Conservation (phyloP, 176 grass and related monocot genomes). For the Rhipidocladum racemiflorum region DNA sequence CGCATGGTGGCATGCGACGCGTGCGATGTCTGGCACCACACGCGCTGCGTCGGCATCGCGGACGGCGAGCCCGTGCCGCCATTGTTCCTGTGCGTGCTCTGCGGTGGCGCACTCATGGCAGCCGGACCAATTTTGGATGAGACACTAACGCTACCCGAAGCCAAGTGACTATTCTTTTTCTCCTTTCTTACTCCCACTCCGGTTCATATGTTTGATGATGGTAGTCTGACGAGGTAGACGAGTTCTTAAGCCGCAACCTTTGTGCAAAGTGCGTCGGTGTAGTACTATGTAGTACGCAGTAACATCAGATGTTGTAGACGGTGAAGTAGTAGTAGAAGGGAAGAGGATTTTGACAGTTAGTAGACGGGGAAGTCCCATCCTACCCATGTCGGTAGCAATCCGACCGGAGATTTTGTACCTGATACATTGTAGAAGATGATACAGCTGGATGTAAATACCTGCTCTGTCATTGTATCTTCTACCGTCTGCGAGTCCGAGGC, state of each 20-base stretch:
- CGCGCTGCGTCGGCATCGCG: conserved; percentile 59
- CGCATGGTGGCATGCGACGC: conserved; percentile 82
- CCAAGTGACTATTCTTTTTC: conserved; percentile 36
- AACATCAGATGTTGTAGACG: conserved; percentile 23
- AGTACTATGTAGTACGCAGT: conserved; percentile 12
- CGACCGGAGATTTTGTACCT: conserved; percentile 40
- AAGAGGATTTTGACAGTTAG: conserved; percentile 11
- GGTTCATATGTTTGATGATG: background rate
- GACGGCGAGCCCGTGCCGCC: conserved; percentile 53
- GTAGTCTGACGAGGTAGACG: conserved; percentile 30
- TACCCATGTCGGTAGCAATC: conserved; percentile 29
- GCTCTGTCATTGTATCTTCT: conserved; percentile 36
- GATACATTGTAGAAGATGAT: conserved; percentile 31
- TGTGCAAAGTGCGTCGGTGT: conserved; percentile 14
- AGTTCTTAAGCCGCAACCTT: conserved; percentile 14
- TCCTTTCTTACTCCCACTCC: background rate
- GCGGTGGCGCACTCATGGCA: conserved; percentile 42
- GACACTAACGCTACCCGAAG: conserved; percentile 29
- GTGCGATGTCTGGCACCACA: conserved; percentile 77
- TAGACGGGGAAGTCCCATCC: conserved; percentile 20
- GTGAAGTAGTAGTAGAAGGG: conserved; percentile 19
- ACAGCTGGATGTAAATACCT: conserved; percentile 37
- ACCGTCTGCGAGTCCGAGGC: background rate
- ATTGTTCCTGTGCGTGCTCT: conserved; percentile 73
- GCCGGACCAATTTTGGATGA: conserved; percentile 43